Conservation (phyloP, 768 basidiomycete species). For the Suillus variegatus region DNA sequence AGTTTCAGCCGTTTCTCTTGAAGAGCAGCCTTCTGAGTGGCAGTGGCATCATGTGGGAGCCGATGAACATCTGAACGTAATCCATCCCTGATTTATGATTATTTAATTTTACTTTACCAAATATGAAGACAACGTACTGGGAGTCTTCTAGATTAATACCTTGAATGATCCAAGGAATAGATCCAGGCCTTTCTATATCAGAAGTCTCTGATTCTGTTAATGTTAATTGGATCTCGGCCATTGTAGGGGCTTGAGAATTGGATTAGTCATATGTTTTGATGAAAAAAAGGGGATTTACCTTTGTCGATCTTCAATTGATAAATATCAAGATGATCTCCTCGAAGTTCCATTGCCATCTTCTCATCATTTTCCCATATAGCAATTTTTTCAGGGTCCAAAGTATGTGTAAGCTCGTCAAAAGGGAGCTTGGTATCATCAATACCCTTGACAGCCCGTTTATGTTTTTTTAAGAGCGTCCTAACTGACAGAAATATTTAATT, state of each 20-base stretch:
- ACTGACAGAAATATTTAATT: too few relatives aligned
- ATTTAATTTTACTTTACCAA: too few relatives aligned
- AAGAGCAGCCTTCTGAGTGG: neutral
- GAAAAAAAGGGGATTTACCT: too few relatives aligned
- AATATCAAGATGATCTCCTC: slow-evolving; percentile 4
- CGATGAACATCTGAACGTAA: neutral
- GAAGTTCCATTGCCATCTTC: neutral
- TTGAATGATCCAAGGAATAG: slow-evolving; percentile 1
- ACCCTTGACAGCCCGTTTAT: neutral
- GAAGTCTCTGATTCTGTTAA: neutral
- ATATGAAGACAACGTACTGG: neutral
- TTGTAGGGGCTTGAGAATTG: slow-evolving; percentile 4
- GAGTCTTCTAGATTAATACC: slow-evolving; percentile 3
- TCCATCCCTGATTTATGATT: neutral
- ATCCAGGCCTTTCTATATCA: neutral
- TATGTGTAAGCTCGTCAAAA: neutral
- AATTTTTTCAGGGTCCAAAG: neutral
- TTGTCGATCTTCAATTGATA: slow-evolving; percentile 8
- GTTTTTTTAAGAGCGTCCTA: too few relatives aligned
- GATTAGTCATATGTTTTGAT: too few relatives aligned
- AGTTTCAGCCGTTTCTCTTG: neutral
- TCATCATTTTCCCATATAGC: slow-evolving; percentile 3
- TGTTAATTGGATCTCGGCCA: slow-evolving; percentile 6
- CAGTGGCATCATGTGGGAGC: neutral
- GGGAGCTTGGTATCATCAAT: neutral